A percentile compares a stretch with the other conserved stretches of the same genome.
Evolutionary conservation across 768 basidiomycete genomes (phyloP).

Genomic region (Trametes cinnabarina): DNA sequence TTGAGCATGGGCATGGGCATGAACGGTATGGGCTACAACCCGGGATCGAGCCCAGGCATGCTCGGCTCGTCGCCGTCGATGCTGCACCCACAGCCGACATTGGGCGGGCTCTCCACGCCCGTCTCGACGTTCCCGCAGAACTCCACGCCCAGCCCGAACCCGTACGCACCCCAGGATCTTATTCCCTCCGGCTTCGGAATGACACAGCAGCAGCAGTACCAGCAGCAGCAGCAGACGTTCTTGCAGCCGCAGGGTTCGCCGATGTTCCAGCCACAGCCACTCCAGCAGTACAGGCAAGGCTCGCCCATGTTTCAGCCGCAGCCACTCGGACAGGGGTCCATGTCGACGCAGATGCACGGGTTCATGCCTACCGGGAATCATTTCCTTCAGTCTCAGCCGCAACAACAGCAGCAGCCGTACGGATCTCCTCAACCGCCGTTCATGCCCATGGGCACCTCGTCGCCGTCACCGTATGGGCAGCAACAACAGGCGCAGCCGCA

Average conservation of each 20-base stretch:
- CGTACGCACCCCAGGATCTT: slow-evolving; percentile 19
- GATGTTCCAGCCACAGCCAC: slow-evolving; percentile 14
- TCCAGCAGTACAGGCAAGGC: slow-evolving; percentile 27
- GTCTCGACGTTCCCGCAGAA: not conserved
- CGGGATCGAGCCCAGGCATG: slow-evolving; percentile 4
- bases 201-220: slow-evolving; percentile 1
- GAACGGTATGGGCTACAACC: not conserved
- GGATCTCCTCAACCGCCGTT: slow-evolving; percentile 5
- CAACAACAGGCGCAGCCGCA: slow-evolving; percentile 32
- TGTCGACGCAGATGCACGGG: slow-evolving; percentile 31
- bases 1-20: not conserved
- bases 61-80: slow-evolving; percentile 13
- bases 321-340: slow-evolving; percentile 27
- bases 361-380: slow-evolving; percentile 10
- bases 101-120: not conserved
- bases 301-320: slow-evolving; percentile 30
- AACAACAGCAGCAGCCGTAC: slow-evolving; percentile 13
- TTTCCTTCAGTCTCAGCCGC: slow-evolving; percentile 24
- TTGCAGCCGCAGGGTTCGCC: slow-evolving; percentile 14
- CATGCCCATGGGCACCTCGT: slow-evolving; percentile 20
- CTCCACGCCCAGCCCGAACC: slow-evolving; percentile 20
- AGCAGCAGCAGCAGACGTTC: slow-evolving; percentile 12
- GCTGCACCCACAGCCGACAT: slow-evolving; percentile 8
- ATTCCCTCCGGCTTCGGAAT: not conserved
- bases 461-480: slow-evolving; percentile 29